Evolutionary conservation across 2,329 filamentous ascomycete species (phyloP).

Genomic region (Zymoseptoria passerinii): DNA sequence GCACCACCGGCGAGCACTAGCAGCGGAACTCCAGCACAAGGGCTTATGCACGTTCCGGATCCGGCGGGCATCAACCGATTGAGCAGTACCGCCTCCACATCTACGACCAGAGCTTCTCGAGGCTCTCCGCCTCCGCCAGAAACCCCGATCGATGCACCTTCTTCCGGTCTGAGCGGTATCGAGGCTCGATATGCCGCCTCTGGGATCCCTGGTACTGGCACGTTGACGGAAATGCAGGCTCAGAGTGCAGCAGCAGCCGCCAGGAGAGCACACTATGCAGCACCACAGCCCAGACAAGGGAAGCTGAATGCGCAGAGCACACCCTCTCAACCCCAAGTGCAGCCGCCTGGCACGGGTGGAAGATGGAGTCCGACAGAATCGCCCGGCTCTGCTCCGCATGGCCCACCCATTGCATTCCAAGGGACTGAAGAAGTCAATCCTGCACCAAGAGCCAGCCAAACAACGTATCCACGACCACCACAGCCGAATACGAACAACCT

Average conservation of each 20-base stretch:
- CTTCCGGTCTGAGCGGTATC: slow-evolving; percentile 55
- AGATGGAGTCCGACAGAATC: slow-evolving; percentile 95
- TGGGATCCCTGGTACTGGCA: slow-evolving; percentile 78
- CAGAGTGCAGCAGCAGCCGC: slow-evolving; percentile 77
- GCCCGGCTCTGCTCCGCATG: slow-evolving; percentile 77
- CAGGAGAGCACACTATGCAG: slow-evolving; percentile 65
- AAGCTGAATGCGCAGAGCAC: slow-evolving; percentile 25
- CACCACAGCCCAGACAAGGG: slow-evolving; percentile 38
- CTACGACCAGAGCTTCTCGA: slow-evolving; percentile 82
- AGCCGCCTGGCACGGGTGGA: slow-evolving; percentile 44
- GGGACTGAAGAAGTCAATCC: slow-evolving; percentile 61
- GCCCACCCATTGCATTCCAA: slow-evolving; percentile 85
- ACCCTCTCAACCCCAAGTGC: slow-evolving; percentile 25
- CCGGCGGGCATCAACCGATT: slow-evolving; percentile 51
- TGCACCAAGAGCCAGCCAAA: slow-evolving; percentile 9
- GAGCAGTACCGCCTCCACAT: slow-evolving; percentile 81
- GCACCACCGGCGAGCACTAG: slow-evolving; percentile 17
- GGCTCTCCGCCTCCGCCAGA: slow-evolving; percentile 93
- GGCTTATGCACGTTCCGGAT: slow-evolving; percentile 44
- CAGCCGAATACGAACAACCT: slow-evolving; percentile 44
- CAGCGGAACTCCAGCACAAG: slow-evolving; percentile 9
- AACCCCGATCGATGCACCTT: slow-evolving; percentile 59
- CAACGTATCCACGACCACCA: slow-evolving; percentile 32
- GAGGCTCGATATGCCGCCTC: slow-evolving; percentile 86
- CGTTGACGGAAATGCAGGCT: slow-evolving; percentile 63